A percentile compares a stretch with the other conserved stretches of the same genome.
Conservation (phyloP, 192 early-diverging fungal genomes). For the Chytriomyces confervae region DNA sequence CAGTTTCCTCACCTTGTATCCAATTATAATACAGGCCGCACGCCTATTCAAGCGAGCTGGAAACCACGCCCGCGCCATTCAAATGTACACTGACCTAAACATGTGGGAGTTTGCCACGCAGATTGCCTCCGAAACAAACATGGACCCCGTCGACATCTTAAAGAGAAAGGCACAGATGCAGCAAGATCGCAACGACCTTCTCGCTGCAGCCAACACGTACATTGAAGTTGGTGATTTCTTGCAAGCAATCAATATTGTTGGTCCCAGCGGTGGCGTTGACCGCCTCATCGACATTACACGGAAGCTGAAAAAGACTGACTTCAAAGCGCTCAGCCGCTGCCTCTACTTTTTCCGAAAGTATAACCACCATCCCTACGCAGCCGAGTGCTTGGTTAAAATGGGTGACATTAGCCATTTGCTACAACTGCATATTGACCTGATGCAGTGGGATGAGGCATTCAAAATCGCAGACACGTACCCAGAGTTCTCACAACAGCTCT, state of each 20-base stretch:
- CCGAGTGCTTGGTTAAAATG: slow-evolving; percentile 60
- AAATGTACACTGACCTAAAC: slow-evolving; percentile 64
- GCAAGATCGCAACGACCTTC: slow-evolving; percentile 58
- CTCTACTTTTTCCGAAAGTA: slow-evolving; percentile 56
- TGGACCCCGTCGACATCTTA: slow-evolving; percentile 51
- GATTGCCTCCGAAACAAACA: slow-evolving; percentile 55
- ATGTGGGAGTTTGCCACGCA: slow-evolving; percentile 66
- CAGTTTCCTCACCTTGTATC: slow-evolving; percentile 6
- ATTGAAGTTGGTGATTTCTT: slow-evolving; percentile 62
- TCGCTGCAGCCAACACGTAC: slow-evolving; percentile 64
- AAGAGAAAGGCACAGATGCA: slow-evolving; percentile 65
- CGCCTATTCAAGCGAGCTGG: slow-evolving; percentile 52
- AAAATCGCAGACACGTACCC: slow-evolving; percentile 57
- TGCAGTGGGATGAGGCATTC: slow-evolving; percentile 67
- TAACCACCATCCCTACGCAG: slow-evolving; percentile 51
- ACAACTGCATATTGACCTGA: slow-evolving; percentile 51
- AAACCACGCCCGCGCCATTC: slow-evolving; percentile 58
- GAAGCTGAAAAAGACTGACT: slow-evolving; percentile 46
- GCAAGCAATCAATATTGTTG: slow-evolving; percentile 62
- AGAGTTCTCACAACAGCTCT: slow-evolving; percentile 47
- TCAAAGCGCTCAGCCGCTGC: slow-evolving; percentile 53
- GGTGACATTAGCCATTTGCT: slow-evolving; percentile 57
- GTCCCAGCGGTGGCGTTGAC: slow-evolving; percentile 56
- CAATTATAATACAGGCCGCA: slow-evolving; percentile 49
- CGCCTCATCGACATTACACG: slow-evolving; percentile 58